Evolutionary conservation across 1,139 yeast species (phyloP).

Genomic region (Protomyces gravidus): DNA sequence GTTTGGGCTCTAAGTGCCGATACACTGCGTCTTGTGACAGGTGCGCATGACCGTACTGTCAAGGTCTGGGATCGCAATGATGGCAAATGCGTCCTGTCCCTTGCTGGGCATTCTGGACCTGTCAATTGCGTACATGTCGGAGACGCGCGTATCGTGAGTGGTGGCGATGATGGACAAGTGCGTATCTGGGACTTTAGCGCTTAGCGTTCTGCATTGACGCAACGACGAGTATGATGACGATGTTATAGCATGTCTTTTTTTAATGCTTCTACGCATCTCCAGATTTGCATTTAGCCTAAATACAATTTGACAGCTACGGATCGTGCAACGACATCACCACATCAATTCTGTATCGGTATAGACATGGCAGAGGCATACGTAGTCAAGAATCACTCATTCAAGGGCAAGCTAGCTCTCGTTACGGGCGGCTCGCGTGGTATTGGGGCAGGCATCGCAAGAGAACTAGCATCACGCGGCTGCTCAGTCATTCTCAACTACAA

Average conservation of each 20-base stretch:
- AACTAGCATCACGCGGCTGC: conserved; percentile 47
- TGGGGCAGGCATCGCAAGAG: conserved; percentile 46
- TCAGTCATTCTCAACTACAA: conserved; percentile 52
- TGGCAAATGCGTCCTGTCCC: conserved; percentile 87
- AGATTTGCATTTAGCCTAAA: too few species aligned
- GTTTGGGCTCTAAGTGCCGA: conserved; percentile 96
- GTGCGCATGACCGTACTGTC: conserved; percentile 90
- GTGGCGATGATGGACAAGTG: conserved; percentile 29
- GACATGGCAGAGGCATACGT: conserved; percentile 10
- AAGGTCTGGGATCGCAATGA: conserved; percentile 96
- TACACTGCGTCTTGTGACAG: conserved; percentile 93
- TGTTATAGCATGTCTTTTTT: not conserved
- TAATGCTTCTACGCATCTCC: too few species aligned
- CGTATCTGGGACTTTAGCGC: conserved; percentile 23
- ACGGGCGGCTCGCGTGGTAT: conserved; percentile 49
- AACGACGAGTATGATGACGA: not conserved
- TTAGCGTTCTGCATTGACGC: not conserved
- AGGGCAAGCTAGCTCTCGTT: conserved; percentile 45
- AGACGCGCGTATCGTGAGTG: conserved; percentile 27
- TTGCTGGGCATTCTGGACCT: conserved; percentile 88
- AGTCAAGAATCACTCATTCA: conserved; percentile 34
- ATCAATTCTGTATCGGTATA: too few species aligned
- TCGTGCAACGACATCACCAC: too few species aligned
- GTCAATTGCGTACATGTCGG: conserved; percentile 72
- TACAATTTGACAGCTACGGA: too few species aligned